Percentiles rank a stretch among this genome's conserved stretches.
These are phyloP conservation scores for Cinchona pubescens DNA, from an alignment of 257 asterid species.

Conservation along the genomic window DNA sequence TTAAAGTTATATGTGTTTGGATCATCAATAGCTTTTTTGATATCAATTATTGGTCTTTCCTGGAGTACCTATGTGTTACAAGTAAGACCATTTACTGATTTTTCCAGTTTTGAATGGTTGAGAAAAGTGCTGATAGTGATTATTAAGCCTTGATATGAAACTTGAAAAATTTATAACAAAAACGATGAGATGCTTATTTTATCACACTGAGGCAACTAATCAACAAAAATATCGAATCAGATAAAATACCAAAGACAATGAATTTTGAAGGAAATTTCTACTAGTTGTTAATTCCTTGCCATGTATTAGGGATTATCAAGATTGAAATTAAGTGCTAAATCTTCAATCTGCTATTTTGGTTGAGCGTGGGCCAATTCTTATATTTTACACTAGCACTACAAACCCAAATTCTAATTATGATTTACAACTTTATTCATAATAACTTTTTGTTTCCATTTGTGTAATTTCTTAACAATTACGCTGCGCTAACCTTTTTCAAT, in stretches of 20 bases:
- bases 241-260: background rate
- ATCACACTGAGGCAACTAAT: no score
- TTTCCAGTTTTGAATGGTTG: background rate
- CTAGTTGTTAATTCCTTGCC: background rate
- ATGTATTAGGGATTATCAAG: background rate
- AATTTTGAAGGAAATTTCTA: background rate
- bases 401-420: no score
- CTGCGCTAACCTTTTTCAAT: no score
- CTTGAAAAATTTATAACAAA: background rate
- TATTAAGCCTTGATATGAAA: background rate
- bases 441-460: no score
- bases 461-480: no score
- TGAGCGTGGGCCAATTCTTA: background rate
- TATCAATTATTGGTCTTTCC: constrained; percentile 40
- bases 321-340: background rate
- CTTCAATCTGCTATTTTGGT: background rate
- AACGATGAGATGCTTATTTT: no score
- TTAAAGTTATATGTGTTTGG: constrained; percentile 65
- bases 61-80: constrained; percentile 36
- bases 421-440: no score
- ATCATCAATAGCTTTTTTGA: constrained; percentile 50
- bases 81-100: constrained; percentile 33
- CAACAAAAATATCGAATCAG: background rate
- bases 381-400: background rate
- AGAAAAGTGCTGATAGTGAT: background rate